phyloP scores from a whole-genome alignment of 345 rosid genomes.

The Salix udensis region DNA sequence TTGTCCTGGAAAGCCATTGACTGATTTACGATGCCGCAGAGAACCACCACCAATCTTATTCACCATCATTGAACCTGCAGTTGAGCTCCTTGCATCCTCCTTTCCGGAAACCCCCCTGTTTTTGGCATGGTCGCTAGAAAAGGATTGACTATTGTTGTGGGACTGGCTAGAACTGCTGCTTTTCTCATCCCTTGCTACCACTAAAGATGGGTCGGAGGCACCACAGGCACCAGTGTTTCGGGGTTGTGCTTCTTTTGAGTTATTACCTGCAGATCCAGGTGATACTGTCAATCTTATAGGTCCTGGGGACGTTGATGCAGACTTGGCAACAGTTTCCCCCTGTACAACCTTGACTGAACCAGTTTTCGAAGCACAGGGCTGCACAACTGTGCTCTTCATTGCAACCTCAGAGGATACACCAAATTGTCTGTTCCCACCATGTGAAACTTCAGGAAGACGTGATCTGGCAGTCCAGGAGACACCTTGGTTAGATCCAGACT shows the following conservation, averaged over 20 bases:
- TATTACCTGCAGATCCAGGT: slow-evolving; percentile 38
- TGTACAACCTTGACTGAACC: slow-evolving; percentile 47
- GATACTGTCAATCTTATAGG: slow-evolving; percentile 48
- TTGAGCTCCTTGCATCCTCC: slow-evolving; percentile 64
- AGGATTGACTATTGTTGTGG: slow-evolving; percentile 70
- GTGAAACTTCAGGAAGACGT: slow-evolving; percentile 56
- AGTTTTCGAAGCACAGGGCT: slow-evolving; percentile 56
- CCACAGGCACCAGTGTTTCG: slow-evolving; percentile 35
- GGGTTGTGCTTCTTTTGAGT: slow-evolving; percentile 52
- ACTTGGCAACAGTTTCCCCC: slow-evolving; percentile 46
- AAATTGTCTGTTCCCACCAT: slow-evolving; percentile 47
- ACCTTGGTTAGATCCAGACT: slow-evolving; percentile 57
- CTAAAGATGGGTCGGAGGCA: slow-evolving; percentile 37
- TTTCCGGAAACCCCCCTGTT: slow-evolving; percentile 47
- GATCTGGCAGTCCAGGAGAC: slow-evolving; percentile 64
- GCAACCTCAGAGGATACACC: slow-evolving; percentile 62
- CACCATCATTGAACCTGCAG: slow-evolving; percentile 46
- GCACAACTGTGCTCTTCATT: slow-evolving; percentile 49
- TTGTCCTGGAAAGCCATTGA: slow-evolving; percentile 49
- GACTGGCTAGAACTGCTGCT: slow-evolving; percentile 84
- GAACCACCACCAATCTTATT: slow-evolving; percentile 45
- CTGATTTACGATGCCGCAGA: slow-evolving; percentile 51
- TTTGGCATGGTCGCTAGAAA: slow-evolving; percentile 63
- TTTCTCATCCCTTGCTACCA: slow-evolving; percentile 59
- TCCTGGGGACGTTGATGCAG: slow-evolving; percentile 54